These are phyloP conservation scores for Volvox reticuliferus DNA, from an alignment of 139 green algal species.

Conservation along the genomic window DNA sequence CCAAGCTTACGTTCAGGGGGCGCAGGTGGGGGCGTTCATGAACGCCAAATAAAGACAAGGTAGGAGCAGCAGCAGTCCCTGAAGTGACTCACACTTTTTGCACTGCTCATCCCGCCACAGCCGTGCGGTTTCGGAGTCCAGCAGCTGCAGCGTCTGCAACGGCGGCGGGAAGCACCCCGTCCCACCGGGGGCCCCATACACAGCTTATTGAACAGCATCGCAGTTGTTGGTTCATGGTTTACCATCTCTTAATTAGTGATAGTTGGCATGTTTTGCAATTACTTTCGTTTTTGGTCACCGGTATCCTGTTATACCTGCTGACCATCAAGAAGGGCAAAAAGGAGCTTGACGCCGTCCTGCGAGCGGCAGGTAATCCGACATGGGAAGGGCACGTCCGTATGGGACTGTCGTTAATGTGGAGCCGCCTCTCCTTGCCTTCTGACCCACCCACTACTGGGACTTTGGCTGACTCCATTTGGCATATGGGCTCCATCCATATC, in stretches of 20 bases:
- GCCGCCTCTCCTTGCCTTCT: neutral
- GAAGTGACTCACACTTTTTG: conserved; percentile 11
- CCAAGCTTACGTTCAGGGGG: no score
- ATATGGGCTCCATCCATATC: neutral
- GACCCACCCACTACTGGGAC: neutral
- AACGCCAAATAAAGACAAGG: no score
- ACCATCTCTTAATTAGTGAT: no score
- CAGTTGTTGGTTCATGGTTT: no score
- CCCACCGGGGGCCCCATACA: neutral
- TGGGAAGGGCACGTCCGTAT: neutral
- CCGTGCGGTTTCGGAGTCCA: conserved; percentile 14
- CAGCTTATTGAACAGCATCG: neutral
- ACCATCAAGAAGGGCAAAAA: neutral
- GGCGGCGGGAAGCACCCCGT: no score
- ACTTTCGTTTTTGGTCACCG: neutral
- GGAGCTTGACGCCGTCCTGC: conserved; percentile 29
- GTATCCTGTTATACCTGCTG: neutral
- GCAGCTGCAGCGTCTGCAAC: conserved; percentile 7
- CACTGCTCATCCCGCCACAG: conserved; percentile 22
- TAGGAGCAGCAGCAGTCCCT: neutral
- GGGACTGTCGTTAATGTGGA: neutral
- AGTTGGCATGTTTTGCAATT: no score
- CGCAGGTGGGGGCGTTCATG: neutral
- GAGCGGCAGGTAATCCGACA: neutral
- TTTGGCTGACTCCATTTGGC: neutral